Evolutionary conservation across 257 asterid genomes (phyloP), one percentile per base, ranked within the genome.

Genomic region (Solanum pennellii): DNA sequence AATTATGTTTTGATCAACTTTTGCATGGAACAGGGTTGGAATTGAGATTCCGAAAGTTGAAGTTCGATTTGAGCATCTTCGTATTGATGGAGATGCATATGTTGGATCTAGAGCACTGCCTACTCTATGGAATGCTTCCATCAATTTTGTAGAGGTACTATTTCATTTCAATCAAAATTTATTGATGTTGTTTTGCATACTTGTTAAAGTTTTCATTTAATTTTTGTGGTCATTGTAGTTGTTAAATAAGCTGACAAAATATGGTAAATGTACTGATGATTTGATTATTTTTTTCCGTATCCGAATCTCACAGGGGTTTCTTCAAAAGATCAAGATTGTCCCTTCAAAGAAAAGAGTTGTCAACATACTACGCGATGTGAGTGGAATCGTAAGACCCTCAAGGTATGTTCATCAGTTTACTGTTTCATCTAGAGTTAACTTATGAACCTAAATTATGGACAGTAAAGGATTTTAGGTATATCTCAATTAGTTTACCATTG

Each of bases 61-160:
- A 91, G 98, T 97, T 82, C 94, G 98, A 11, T 97, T 35, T 82
- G 96, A 94, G 92, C 92, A 93, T 91, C 85, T 97, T 75, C 90
- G 95, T 3, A 45, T 95, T 33, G 98, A 96, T 68, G 98, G 98
- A 86, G 99, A 97, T 86, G 91, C 95, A 42, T 89, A 88, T 73
- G 91, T 84, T 68, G 99, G 98, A 87, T 93, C 98, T 21, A 91
- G 99, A 93, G 98, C 98, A 13, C 94, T 97, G 84, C 99, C 99
- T 7, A 95, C 99, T 84, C 91, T 97, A 89, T 88, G 90, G 83
- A 97, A 97, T 91, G 86, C 98, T 42, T 85, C 94, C 42, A 84
- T 95, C 86, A 96, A 96, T 91, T 59, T 87, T 86, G 14, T 96
- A 47, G 99, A 96, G 99, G 98, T 95, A 87, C 88, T 47, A 29